Evolutionary conservation across 176 grass and related monocot species (phyloP).

Genomic region (Paspalum notatum): DNA sequence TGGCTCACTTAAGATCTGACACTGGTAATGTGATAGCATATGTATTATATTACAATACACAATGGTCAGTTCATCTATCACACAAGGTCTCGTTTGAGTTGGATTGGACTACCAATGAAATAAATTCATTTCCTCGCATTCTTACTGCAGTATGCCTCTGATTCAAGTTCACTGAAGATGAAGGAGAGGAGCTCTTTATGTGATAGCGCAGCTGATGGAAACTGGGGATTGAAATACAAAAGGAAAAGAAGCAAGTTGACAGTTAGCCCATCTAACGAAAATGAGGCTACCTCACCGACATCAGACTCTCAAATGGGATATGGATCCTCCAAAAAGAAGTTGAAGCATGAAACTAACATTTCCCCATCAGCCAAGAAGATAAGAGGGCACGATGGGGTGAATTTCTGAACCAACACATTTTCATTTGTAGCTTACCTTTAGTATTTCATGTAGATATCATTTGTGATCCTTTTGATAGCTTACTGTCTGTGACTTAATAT

Average conservation of each 20-base stretch:
- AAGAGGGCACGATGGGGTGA: slow-evolving; percentile 95
- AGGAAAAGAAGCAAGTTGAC: slow-evolving; percentile 74
- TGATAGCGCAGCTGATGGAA: slow-evolving; percentile 67
- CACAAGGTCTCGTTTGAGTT: slow-evolving; percentile 4
- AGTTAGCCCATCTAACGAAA: slow-evolving; percentile 65
- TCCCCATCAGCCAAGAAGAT: slow-evolving; percentile 61
- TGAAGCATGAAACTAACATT: slow-evolving; percentile 54
- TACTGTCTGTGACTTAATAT: slow-evolving; percentile 48
- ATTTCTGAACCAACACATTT: slow-evolving; percentile 48
- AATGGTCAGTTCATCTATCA: slow-evolving; percentile 21
- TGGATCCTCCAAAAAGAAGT: slow-evolving; percentile 61
- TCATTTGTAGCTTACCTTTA: slow-evolving; percentile 33
- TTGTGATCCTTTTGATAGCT: slow-evolving; percentile 21
- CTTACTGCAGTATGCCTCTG: slow-evolving; percentile 49
- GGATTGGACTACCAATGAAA: slow-evolving; percentile 14
- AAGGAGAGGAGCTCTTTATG: slow-evolving; percentile 79
- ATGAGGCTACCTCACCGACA: slow-evolving; percentile 59
- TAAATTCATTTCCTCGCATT: slow-evolving; percentile 21
- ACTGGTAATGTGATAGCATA: slow-evolving; percentile 8
- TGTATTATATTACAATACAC: neutral
- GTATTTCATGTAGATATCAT: slow-evolving; percentile 20
- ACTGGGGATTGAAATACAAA: slow-evolving; percentile 86
- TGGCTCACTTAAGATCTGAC: neutral
- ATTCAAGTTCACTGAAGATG: slow-evolving; percentile 55
- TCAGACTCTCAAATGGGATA: slow-evolving; percentile 48